These are phyloP conservation scores for Hygrophila difformis DNA, from an alignment of 257 asterid genomes.

Conservation along the genomic window DNA sequence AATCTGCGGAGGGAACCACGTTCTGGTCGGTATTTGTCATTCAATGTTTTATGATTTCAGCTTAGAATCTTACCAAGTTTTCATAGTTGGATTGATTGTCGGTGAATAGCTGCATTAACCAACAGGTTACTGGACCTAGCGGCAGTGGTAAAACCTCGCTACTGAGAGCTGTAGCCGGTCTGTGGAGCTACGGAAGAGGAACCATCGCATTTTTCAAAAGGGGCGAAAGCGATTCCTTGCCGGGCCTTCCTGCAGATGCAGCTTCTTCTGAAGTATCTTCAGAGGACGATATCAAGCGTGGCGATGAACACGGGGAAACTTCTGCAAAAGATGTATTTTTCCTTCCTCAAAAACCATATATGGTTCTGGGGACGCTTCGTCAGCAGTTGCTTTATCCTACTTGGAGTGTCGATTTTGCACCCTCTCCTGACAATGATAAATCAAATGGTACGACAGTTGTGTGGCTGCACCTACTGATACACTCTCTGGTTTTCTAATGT, in stretches of 20 bases:
- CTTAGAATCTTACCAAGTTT: conserved; percentile 10
- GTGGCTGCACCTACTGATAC: neutral
- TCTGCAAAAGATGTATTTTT: conserved; percentile 55
- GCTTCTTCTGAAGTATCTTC: conserved; percentile 21
- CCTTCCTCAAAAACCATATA: conserved; percentile 93
- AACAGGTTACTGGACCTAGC: conserved; percentile 96
- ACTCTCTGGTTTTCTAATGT: neutral
- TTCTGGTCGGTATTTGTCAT: conserved; percentile 49
- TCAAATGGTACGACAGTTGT: conserved; percentile 32
- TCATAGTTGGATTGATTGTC: conserved; percentile 16
- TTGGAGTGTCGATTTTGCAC: conserved; percentile 45
- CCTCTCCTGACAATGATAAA: conserved; percentile 30
- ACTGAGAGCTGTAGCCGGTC: conserved; percentile 81
- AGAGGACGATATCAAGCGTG: conserved; percentile 17
- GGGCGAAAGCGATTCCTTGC: conserved; percentile 21
- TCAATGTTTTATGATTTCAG: conserved; percentile 13
- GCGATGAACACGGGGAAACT: conserved; percentile 19
- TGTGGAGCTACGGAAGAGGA: conserved; percentile 82
- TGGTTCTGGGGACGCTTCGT: conserved; percentile 89
- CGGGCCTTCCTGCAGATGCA: conserved; percentile 21
- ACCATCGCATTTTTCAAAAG: conserved; percentile 46
- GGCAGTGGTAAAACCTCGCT: conserved; percentile 94
- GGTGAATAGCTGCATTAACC: conserved; percentile 27
- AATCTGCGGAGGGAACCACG: conserved; percentile 56
- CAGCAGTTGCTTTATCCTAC: conserved; percentile 89